A percentile compares a stretch with the other conserved stretches of the same genome.
phyloP scores from a whole-genome alignment of 345 rosid species.

The Mercurialis annua region DNA sequence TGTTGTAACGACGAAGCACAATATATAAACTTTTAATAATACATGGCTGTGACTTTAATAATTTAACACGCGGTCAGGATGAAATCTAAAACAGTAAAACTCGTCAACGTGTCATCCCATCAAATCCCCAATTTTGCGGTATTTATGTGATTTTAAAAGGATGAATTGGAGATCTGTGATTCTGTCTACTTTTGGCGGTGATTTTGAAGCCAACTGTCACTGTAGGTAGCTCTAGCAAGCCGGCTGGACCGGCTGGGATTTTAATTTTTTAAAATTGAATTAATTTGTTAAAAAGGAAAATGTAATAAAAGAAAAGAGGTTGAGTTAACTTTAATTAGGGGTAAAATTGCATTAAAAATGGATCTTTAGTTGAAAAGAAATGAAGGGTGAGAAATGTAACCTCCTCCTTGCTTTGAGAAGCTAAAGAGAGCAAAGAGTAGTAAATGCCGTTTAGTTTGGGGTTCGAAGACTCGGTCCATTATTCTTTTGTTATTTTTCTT shows the following conservation, averaged over 20 bases:
- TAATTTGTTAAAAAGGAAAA: neutral
- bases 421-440: constrained; percentile 17
- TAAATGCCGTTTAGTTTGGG: constrained; percentile 49
- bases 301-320: neutral
- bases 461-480: constrained; percentile 36
- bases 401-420: constrained; percentile 19
- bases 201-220: constrained; percentile 23
- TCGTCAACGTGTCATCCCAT: constrained; percentile 7
- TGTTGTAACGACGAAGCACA: constrained; percentile 45
- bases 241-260: constrained; percentile 26
- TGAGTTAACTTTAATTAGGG: constrained; percentile 12
- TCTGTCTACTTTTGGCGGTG: constrained; percentile 16
- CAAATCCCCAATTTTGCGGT: constrained; percentile 2
- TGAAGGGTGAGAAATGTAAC: constrained; percentile 37
- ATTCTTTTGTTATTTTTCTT: neutral
- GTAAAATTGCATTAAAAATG: constrained; percentile 34
- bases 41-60: constrained; percentile 6
- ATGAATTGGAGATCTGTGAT: neutral
- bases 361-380: constrained; percentile 46
- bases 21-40: neutral
- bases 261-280: neutral
- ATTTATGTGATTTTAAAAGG: neutral
- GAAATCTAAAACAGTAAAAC: constrained; percentile 5
- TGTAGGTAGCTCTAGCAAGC: constrained; percentile 25
- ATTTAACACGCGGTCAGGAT: neutral